Evolutionary conservation across 768 basidiomycete species (phyloP).

Genomic region (Scleroderma citrinum): DNA sequence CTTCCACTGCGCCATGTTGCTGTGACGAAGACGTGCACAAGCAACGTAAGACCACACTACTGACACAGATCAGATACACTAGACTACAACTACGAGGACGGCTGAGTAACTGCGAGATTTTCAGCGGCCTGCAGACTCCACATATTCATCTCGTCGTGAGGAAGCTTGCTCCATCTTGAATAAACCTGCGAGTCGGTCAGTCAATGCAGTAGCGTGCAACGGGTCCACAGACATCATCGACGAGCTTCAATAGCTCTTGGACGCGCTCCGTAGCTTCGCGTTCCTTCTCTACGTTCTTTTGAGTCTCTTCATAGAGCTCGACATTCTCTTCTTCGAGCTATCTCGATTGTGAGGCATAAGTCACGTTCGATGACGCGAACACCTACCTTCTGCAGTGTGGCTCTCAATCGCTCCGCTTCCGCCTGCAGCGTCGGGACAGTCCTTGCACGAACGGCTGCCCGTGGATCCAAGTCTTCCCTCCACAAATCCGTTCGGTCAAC

Average conservation of each 20-base stretch:
- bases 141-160: conserved; percentile 57
- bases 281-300: conserved; percentile 41
- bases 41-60: no score
- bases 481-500: conserved; percentile 51
- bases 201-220: not conserved
- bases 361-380: not conserved
- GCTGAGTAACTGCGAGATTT: conserved; percentile 28
- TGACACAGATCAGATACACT: no score
- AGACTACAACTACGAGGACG: no score
- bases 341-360: not conserved
- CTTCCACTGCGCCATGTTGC: conserved; percentile 46
- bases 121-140: conserved; percentile 38
- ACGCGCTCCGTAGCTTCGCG: conserved; percentile 42
- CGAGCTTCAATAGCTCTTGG: conserved; percentile 41
- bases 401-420: conserved; percentile 35
- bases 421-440: conserved; percentile 53
- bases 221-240: conserved; percentile 44
- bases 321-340: conserved; percentile 58
- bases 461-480: conserved; percentile 60
- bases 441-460: conserved; percentile 54
- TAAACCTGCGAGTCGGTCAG: conserved; percentile 33
- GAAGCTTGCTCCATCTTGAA: conserved; percentile 48
- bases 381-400: conserved; percentile 32
- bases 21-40: no score
- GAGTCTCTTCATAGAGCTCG: conserved; percentile 40